phyloP scores from a whole-genome alignment of 192 early-diverging fungal genomes.

The Linnemannia hyalina region DNA sequence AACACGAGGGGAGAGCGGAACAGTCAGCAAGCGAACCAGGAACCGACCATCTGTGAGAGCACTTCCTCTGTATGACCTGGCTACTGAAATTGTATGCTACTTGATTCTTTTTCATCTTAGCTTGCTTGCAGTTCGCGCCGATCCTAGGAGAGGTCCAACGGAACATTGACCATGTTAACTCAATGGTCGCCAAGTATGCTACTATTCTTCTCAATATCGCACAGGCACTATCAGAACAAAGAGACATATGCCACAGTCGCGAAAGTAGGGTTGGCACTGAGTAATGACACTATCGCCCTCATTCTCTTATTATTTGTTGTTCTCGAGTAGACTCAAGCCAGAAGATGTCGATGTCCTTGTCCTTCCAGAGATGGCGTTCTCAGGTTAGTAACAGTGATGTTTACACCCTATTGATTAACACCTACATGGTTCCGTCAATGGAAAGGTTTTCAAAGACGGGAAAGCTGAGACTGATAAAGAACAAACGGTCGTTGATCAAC shows the following conservation, averaged over 20 bases:
- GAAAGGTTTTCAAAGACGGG: too few species aligned
- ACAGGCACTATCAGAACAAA: background rate
- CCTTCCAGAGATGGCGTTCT: constrained; percentile 84
- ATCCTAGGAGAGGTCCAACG: constrained; percentile 29
- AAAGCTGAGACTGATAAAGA: background rate
- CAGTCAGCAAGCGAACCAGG: background rate
- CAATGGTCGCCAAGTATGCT: constrained; percentile 36
- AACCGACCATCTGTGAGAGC: background rate
- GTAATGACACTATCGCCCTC: background rate
- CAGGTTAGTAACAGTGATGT: constrained; percentile 59
- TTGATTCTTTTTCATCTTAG: constrained; percentile 12
- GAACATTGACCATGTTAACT: constrained; percentile 42
- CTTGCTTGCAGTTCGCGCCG: constrained; percentile 38
- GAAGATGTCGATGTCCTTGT: constrained; percentile 77
- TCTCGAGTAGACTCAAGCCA: constrained; percentile 56
- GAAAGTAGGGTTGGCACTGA: background rate
- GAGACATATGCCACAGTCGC: background rate
- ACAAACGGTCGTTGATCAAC: background rate
- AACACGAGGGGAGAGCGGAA: background rate
- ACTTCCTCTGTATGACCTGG: background rate
- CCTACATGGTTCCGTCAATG: background rate
- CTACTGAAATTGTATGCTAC: background rate
- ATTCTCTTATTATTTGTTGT: background rate
- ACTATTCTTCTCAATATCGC: background rate
- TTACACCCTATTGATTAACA: background rate